Evolutionary conservation across 2,329 filamentous ascomycete species (phyloP).

Genomic region (Ceratocystis cacaofunesta): DNA sequence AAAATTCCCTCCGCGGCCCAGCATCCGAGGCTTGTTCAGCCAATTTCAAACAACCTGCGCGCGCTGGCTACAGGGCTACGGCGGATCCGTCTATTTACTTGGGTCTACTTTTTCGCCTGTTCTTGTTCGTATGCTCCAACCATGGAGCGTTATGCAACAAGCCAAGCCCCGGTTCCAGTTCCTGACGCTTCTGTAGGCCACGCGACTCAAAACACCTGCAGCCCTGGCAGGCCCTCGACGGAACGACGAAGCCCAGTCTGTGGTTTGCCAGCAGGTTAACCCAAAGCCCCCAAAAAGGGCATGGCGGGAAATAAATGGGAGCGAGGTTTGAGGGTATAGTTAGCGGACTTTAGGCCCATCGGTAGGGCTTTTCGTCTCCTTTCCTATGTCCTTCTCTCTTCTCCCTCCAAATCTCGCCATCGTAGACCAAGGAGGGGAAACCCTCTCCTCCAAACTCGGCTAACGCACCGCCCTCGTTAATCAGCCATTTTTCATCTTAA

Average conservation of each 20-base stretch:
- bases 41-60: constrained; percentile 1
- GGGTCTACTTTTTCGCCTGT: not conserved
- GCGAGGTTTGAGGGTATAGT: not conserved
- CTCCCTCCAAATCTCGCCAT: not conserved
- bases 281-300: not conserved
- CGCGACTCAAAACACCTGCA: constrained; percentile 1
- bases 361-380: not conserved
- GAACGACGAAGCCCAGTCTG: not conserved
- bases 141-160: not conserved
- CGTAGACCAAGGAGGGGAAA: not conserved
- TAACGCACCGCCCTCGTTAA: constrained; percentile 2
- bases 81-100: too few relatives aligned
- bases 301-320: not conserved
- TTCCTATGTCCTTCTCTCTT: not conserved
- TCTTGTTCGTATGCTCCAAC: not conserved
- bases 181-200: not conserved
- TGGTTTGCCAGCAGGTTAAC: not conserved
- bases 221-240: not conserved
- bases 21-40: not conserved
- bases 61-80: not conserved
- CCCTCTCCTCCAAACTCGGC: not conserved
- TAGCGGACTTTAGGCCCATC: too few relatives aligned
- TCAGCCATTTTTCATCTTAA: not conserved
- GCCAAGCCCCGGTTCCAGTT: not conserved
- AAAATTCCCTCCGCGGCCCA: not conserved